Percentiles rank a stretch among this genome's conserved stretches.
phyloP scores from a whole-genome alignment of 768 basidiomycete species.

The Boletus sp. region DNA sequence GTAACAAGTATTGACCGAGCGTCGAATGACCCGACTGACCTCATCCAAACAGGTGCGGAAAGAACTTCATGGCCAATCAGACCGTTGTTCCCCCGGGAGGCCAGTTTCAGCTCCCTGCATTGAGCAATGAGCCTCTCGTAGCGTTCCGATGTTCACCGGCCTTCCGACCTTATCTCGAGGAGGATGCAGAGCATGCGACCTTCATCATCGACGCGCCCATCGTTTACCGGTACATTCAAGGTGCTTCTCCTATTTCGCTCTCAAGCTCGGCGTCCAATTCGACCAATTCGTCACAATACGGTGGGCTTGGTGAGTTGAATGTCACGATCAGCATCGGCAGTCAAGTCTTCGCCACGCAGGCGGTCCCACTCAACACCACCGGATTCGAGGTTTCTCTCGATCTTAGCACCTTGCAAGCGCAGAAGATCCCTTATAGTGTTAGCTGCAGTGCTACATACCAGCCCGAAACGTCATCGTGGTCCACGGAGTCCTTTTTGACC shows the following conservation, averaged over 20 bases:
- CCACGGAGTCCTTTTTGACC: constrained; percentile 30
- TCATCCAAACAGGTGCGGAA: constrained; percentile 43
- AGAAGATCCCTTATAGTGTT: constrained; percentile 30
- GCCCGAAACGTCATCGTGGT: not conserved
- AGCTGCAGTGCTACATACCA: constrained; percentile 34
- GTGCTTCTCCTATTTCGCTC: constrained; percentile 32
- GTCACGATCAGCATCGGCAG: constrained; percentile 34
- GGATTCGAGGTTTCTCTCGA: constrained; percentile 35
- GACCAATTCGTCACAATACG: not conserved
- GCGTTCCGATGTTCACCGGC: constrained; percentile 46
- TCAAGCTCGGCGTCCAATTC: not conserved
- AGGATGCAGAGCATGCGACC: constrained; percentile 28
- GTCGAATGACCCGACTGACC: not conserved
- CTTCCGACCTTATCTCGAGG: constrained; percentile 45
- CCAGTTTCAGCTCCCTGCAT: constrained; percentile 37
- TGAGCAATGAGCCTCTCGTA: constrained; percentile 37
- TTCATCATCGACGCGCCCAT: constrained; percentile 40
- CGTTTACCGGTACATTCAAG: constrained; percentile 34
- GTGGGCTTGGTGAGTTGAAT: constrained; percentile 9
- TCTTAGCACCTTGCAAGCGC: constrained; percentile 28
- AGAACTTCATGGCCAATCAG: constrained; percentile 43
- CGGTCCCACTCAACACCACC: constrained; percentile 38
- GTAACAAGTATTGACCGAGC: not conserved
- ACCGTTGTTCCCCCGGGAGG: constrained; percentile 45
- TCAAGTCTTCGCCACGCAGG: constrained; percentile 19